phyloP scores from a whole-genome alignment of 129 eudicot genomes.

The Flaveria linearis region DNA sequence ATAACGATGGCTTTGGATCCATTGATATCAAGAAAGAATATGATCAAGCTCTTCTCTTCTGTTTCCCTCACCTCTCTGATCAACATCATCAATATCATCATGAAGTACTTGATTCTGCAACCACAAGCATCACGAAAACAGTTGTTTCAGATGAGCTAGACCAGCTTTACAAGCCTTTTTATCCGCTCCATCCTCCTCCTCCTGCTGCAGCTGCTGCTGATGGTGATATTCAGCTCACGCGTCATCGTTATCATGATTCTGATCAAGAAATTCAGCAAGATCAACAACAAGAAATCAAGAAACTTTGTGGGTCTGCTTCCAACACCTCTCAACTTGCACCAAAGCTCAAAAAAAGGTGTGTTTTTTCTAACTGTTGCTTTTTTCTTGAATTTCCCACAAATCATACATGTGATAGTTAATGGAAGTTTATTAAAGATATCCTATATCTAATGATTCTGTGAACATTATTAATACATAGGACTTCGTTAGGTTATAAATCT shows the following conservation, averaged over 20 bases:
- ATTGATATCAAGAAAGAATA: conserved; percentile 41
- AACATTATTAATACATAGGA: no score
- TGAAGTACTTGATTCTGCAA: neutral
- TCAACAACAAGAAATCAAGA: conserved; percentile 29
- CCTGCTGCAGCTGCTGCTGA: neutral
- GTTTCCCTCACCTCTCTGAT: conserved; percentile 38
- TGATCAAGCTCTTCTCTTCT: conserved; percentile 43
- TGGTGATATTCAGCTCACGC: conserved; percentile 18
- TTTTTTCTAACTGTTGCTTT: neutral
- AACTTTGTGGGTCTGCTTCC: conserved; percentile 32
- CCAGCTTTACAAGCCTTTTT: conserved; percentile 66
- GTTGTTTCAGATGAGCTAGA: conserved; percentile 45
- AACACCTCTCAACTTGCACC: conserved; percentile 41
- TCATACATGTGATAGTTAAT: conserved; percentile 5
- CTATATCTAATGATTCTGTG: no score
- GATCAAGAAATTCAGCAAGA: conserved; percentile 28
- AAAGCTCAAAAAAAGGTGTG: conserved; percentile 61
- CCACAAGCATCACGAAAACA: conserved; percentile 11
- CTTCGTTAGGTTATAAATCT: no score
- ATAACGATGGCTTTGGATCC: conserved; percentile 29
- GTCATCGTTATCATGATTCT: conserved; percentile 7
- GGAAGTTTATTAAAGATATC: no score
- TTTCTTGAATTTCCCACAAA: conserved; percentile 2
- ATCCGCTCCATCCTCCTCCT: conserved; percentile 17
- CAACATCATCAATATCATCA: neutral